A percentile compares a stretch with the other conserved stretches of the same genome.
Evolutionary conservation across 2,329 filamentous ascomycete genomes (phyloP).

Genomic region (Gaeumannomyces sp.): DNA sequence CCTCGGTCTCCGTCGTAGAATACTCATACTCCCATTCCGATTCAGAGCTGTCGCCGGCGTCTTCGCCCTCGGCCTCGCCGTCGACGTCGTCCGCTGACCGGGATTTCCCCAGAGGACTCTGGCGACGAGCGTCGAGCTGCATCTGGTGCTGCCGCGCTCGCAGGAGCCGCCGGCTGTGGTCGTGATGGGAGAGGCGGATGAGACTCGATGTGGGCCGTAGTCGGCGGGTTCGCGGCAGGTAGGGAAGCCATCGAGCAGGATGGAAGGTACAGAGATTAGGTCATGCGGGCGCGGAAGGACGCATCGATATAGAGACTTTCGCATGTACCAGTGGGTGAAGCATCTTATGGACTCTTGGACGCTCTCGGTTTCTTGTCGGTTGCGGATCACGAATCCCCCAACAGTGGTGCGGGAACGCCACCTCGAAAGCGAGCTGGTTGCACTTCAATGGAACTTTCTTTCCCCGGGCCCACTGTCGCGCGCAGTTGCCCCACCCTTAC

Average conservation of each 20-base stretch:
- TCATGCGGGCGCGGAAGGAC: not conserved
- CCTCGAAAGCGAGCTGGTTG: no score
- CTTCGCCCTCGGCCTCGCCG: not conserved
- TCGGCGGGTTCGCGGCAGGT: not conserved
- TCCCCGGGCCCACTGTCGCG: no score
- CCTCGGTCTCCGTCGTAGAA: conserved; percentile 57
- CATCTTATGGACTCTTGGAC: not conserved
- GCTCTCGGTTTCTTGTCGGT: no score
- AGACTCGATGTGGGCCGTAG: no score
- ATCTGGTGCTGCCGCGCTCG: not conserved
- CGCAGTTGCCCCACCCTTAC: not conserved
- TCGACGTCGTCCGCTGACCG: not conserved
- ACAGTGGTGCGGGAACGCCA: not conserved
- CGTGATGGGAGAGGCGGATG: not conserved
- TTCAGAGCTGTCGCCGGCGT: conserved; percentile 39
- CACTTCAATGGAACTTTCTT: not conserved
- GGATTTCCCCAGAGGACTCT: not conserved
- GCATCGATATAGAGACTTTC: no score
- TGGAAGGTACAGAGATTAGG: not conserved
- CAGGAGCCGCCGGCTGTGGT: not conserved
- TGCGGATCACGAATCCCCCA: not conserved
- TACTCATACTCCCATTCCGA: conserved; percentile 64
- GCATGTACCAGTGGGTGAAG: not conserved
- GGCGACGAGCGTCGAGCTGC: not conserved
- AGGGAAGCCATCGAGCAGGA: not conserved